Evolutionary conservation across 164 flowering plant species (phyloP).

Genomic region (Akebia trifoliata): DNA sequence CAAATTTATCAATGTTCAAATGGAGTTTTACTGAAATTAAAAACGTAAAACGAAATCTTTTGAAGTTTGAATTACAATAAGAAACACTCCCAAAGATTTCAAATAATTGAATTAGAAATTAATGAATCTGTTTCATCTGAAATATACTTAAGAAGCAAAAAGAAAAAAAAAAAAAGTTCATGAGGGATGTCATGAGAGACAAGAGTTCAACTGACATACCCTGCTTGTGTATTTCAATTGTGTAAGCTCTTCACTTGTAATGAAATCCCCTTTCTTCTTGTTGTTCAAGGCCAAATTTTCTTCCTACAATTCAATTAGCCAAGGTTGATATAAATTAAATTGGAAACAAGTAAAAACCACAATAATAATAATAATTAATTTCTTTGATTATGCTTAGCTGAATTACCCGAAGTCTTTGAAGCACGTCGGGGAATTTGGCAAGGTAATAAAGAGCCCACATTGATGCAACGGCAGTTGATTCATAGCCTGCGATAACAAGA

Average conservation of each 20-base stretch:
- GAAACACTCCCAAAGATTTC: too few species aligned
- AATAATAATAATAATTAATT: too few species aligned
- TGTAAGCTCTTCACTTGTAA: constrained; percentile 36
- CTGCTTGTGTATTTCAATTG: constrained; percentile 39
- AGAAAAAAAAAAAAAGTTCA: too few species aligned
- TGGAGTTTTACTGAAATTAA: too few species aligned
- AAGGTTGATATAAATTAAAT: too few species aligned
- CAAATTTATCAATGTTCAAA: too few species aligned
- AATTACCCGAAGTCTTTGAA: constrained; percentile 37
- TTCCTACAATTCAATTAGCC: constrained; percentile 26
- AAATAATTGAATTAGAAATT: too few species aligned
- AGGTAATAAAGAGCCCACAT: constrained; percentile 55
- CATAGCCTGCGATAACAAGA: constrained; percentile 45
- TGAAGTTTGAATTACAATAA: too few species aligned
- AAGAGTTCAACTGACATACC: constrained; percentile 17
- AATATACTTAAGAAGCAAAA: too few species aligned
- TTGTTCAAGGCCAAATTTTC: constrained; percentile 30
- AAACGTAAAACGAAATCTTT: too few species aligned
- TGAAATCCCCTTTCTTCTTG: constrained; percentile 28
- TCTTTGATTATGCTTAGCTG: not conserved
- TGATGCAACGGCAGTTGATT: constrained; percentile 35
- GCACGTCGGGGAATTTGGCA: constrained; percentile 46
- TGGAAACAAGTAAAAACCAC: too few species aligned
- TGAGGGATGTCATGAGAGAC: not conserved
- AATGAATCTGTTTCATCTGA: too few species aligned